Evolutionary conservation across 73 alveolate species (phyloP).

Genomic region (Paramecium caudatum): DNA sequence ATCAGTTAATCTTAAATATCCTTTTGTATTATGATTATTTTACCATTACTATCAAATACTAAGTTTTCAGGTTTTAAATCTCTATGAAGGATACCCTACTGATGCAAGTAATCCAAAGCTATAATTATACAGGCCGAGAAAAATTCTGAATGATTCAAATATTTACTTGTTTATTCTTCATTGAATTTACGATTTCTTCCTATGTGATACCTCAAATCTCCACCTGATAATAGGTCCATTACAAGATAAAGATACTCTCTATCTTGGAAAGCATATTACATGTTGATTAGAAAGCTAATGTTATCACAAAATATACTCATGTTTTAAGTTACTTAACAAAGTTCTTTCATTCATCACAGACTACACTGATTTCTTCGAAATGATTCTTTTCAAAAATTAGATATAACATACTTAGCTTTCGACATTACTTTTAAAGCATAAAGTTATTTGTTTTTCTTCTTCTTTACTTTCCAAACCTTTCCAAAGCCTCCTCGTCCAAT

Average conservation of each 20-base stretch:
- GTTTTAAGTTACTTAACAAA: conserved; percentile 80
- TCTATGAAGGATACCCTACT: conserved; percentile 92
- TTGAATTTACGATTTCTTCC: conserved; percentile 88
- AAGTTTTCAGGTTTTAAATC: conserved; percentile 98
- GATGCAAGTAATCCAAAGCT: conserved; percentile 95
- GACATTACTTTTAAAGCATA: conserved; percentile 92
- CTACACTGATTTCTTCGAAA: conserved; percentile 82
- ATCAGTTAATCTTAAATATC: conserved; percentile 94
- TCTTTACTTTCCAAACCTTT: conserved; percentile 89
- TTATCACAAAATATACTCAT: conserved; percentile 72
- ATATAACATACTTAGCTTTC: conserved; percentile 68
- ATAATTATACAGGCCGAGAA: conserved; percentile 93
- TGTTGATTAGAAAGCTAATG: conserved; percentile 88
- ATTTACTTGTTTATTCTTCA: conserved; percentile 92
- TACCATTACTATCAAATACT: conserved; percentile 86
- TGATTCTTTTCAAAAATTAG: conserved; percentile 69
- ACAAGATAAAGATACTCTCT: conserved; percentile 93
- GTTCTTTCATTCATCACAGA: conserved; percentile 87
- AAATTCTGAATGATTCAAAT: conserved; percentile 77
- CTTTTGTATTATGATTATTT: conserved; percentile 59
- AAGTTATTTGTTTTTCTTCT: conserved; percentile 81
- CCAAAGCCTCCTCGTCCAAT: conserved; percentile 78
- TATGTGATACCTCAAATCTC: conserved; percentile 96
- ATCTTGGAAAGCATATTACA: conserved; percentile 96
- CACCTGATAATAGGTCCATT: conserved; percentile 95